Conservation (phyloP, 345 rosid genomes). For the Rhizophora apiculata region DNA sequence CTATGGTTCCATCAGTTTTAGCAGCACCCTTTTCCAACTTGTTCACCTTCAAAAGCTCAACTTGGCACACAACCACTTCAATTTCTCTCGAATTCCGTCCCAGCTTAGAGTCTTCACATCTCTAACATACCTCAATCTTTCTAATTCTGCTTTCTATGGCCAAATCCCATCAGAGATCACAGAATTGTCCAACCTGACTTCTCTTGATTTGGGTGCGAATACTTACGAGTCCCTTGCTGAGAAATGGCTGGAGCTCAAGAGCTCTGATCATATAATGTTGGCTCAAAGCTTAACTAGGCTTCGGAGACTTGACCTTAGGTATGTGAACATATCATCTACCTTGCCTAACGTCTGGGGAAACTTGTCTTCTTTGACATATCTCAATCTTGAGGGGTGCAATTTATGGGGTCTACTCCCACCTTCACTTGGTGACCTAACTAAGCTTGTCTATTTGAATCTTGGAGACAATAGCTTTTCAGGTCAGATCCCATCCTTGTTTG, state of each 20-base stretch:
- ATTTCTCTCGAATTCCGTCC: slow-evolving; percentile 11
- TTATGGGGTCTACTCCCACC: neutral
- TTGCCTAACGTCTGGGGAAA: neutral
- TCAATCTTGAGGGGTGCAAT: neutral
- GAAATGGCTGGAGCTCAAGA: neutral
- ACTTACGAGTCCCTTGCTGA: neutral
- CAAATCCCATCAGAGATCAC: slow-evolving; percentile 15
- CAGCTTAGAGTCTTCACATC: neutral
- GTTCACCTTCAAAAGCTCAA: slow-evolving; percentile 18
- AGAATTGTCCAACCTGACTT: slow-evolving; percentile 1
- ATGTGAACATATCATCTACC: neutral
- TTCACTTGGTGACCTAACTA: neutral
- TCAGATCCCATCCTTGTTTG: neutral
- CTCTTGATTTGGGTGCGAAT: neutral
- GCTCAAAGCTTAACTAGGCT: neutral
- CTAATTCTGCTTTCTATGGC: neutral
- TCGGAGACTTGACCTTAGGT: neutral
- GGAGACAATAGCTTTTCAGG: neutral
- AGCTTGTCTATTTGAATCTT: neutral
- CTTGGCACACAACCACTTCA: slow-evolving; percentile 20
- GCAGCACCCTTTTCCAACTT: slow-evolving; percentile 14
- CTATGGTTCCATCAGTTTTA: slow-evolving; percentile 20
- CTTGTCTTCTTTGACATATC: neutral
- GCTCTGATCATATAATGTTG: neutral
- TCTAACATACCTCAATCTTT: slow-evolving; percentile 17